Evolutionary conservation across 768 basidiomycete species (phyloP).

Genomic region (Omphalotus guepiniiformis): DNA sequence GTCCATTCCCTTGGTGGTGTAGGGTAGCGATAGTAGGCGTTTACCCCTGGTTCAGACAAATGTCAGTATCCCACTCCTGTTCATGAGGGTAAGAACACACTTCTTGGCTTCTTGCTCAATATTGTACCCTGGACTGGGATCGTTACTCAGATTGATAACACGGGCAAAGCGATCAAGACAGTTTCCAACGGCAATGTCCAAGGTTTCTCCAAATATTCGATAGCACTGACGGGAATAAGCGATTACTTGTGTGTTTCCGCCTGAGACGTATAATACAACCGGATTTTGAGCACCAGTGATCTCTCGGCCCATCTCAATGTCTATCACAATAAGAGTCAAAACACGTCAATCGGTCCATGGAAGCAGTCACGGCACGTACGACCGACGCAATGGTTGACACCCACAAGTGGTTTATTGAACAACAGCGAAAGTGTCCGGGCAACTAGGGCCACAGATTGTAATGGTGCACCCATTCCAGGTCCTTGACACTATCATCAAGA

Average conservation of each 20-base stretch:
- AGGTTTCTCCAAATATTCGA: conserved; percentile 96
- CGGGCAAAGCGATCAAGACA: conserved; percentile 96
- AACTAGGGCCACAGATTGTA: conserved; percentile 92
- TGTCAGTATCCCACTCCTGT: not conserved
- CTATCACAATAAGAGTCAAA: conserved; percentile 35
- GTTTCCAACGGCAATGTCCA: conserved; percentile 99
- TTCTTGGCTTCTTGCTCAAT: conserved; percentile 95
- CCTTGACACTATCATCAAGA: conserved; percentile 41
- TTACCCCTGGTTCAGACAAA: conserved; percentile 58
- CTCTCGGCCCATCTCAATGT: conserved; percentile 97
- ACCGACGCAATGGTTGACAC: conserved; percentile 99
- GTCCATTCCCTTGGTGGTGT: conserved; percentile 99
- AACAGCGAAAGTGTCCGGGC: conserved; percentile 87
- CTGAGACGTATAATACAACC: conserved; percentile 96
- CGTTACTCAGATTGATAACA: conserved; percentile 91
- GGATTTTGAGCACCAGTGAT: conserved; percentile 95
- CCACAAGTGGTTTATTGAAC: conserved; percentile 87
- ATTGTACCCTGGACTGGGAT: conserved; percentile 94
- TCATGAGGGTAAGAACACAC: conserved; percentile 36
- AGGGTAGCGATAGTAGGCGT: conserved; percentile 79
- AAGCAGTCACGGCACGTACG: conserved; percentile 60
- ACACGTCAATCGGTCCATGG: not conserved
- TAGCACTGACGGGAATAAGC: conserved; percentile 98
- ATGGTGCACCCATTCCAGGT: conserved; percentile 98
- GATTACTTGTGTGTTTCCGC: conserved; percentile 98